A percentile compares a stretch with the other conserved stretches of the same genome.
Evolutionary conservation across 2,329 filamentous ascomycete species (phyloP).

Genomic region (Fusarium compactum): DNA sequence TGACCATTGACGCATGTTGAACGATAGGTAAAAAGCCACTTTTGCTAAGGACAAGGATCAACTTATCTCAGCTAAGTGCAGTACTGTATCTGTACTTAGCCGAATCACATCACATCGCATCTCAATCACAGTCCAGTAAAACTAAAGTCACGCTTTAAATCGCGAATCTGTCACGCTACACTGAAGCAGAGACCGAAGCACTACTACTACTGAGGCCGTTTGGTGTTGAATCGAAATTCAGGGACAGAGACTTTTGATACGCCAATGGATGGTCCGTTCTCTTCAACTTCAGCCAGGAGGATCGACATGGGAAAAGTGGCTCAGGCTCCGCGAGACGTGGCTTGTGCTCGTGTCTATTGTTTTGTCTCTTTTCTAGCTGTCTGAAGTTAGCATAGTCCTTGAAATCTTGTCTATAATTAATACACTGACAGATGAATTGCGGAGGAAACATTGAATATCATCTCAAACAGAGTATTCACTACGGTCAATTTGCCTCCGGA

Average conservation of each 20-base stretch:
- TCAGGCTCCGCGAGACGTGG: slow-evolving; percentile 40
- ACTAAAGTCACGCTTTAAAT: slow-evolving; percentile 18
- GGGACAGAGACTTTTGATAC: slow-evolving; percentile 2
- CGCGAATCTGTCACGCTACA: slow-evolving; percentile 32
- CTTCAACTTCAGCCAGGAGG: slow-evolving; percentile 27
- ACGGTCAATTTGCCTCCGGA: background rate
- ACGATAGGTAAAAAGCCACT: slow-evolving; percentile 29
- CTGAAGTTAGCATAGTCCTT: slow-evolving; percentile 22
- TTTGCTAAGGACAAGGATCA: slow-evolving; percentile 18
- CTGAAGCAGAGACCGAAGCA: background rate
- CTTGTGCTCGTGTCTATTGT: slow-evolving; percentile 33
- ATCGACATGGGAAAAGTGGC: slow-evolving; percentile 36
- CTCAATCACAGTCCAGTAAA: slow-evolving; percentile 1
- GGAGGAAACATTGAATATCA: slow-evolving; percentile 12
- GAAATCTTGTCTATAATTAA: slow-evolving; percentile 14
- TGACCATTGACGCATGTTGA: slow-evolving; percentile 35
- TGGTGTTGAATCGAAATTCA: slow-evolving; percentile 23
- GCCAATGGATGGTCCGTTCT: slow-evolving; percentile 1
- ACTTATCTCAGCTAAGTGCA: background rate
- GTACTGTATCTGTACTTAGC: background rate
- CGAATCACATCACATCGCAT: slow-evolving; percentile 19
- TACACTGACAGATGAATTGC: background rate
- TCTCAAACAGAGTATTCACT: slow-evolving; percentile 1
- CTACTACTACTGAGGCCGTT: slow-evolving; percentile 1
- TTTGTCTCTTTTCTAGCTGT: slow-evolving; percentile 32